Evolutionary conservation across 2,329 filamentous ascomycete genomes (phyloP), one percentile per base, ranked within the genome.

Genomic region (Cercospora sp.): DNA sequence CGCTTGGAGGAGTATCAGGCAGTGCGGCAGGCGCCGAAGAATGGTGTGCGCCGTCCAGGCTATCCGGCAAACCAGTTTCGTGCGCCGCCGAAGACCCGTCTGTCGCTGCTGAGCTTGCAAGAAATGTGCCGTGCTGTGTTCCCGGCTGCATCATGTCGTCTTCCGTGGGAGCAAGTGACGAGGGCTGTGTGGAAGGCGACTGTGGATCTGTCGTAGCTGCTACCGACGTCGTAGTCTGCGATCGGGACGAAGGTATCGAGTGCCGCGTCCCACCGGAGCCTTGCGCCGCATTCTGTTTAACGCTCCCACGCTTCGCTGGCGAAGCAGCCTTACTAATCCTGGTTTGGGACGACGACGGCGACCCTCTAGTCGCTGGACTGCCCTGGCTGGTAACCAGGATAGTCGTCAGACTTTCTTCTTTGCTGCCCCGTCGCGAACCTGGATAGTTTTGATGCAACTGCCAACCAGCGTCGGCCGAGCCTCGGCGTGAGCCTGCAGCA

Each of bases 341-440:
- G 5, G 55, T 68, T 63, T 68, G 68, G 3, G 73, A 68, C 26
- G 70, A 70, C 9, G 69, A 63, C 3, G 73, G 72, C 12, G 74
- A 73, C 55, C 70, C 71, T 16, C 74, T 69, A 45, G 69, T 64
- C 12, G 66, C 68, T 23, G 74, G 72, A 68, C 72, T 75, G 59
- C 72, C 72, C 59, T 75, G 71, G 63, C 72, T 76, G 48, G 77
- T 77, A 60, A 78, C 75, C 61, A 78, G 67, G 33, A 78, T 78
- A 3, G 77, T 78, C 9, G 76, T 78, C 58, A 78, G 67, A 58
- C 75, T 77, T 60, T 78, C 76, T 53, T 78, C 76, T 66, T 77
- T 78, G 70, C 76, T 77, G 30, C 76, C 76, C 59, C 76, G 68
- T 62, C 76, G 64, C 12, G 76, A 77, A 7, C 72, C 67, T 5